phyloP scores from a whole-genome alignment of 1,284 basidiomycete genomes.

The Cerrena zonata region DNA sequence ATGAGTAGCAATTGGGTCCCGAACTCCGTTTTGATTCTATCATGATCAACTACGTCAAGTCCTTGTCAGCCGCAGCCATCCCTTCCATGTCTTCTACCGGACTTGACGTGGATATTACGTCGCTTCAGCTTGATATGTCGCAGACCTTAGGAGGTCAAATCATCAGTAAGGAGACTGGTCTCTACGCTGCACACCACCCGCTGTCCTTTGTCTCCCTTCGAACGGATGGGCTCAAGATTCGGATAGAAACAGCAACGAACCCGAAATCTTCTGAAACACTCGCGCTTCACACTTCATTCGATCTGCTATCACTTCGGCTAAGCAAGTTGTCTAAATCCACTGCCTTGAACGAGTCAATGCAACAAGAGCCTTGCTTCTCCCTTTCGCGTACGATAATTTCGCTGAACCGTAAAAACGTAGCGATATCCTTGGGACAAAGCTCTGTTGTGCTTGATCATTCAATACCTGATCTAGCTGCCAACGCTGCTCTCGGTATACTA shows the following conservation, averaged over 20 bases:
- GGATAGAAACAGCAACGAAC: background rate
- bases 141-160: background rate
- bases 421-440: constrained; percentile 11
- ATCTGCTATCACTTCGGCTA: background rate
- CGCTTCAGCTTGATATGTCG: background rate
- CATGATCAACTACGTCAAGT: constrained; percentile 20
- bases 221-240: background rate
- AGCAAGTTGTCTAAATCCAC: background rate
- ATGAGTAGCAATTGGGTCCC: constrained; percentile 21
- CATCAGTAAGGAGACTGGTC: too few relatives aligned
- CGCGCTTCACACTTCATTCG: background rate
- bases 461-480: constrained; percentile 13
- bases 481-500: background rate
- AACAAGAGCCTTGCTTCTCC: background rate
- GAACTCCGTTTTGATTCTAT: constrained; percentile 26
- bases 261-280: background rate
- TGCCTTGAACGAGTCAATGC: background rate
- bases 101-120: background rate
- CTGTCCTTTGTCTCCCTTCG: background rate
- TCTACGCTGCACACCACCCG: too few relatives aligned
- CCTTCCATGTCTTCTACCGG: background rate
- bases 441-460: constrained; percentile 16
- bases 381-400: background rate
- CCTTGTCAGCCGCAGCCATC: constrained; percentile 2
- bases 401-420: background rate